Percentiles rank a stretch among this genome's conserved stretches.
Evolutionary conservation across 2,329 filamentous ascomycete species (phyloP).

Genomic region (Falciphora oryzae): DNA sequence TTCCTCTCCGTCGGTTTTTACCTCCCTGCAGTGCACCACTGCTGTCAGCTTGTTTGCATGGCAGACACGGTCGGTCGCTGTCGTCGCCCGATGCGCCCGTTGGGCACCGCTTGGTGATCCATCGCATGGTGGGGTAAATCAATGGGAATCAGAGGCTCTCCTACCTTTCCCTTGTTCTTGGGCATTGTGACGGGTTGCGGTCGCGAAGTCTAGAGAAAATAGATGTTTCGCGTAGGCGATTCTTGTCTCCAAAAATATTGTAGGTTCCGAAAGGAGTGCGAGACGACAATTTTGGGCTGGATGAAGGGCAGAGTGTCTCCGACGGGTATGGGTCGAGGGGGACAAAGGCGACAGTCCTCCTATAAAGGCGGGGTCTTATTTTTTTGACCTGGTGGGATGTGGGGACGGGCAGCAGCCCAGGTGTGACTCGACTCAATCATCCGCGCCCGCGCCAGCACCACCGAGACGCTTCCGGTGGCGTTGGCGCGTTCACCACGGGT

Average conservation of each 20-base stretch:
- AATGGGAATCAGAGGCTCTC: conserved; percentile 12
- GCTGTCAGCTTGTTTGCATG: conserved; percentile 5
- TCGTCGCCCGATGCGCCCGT: not conserved
- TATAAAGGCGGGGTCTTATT: not conserved
- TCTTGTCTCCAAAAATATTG: not conserved
- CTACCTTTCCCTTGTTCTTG: conserved; percentile 98
- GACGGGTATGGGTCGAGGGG: not conserved
- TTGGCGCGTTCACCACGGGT: too few relatives aligned
- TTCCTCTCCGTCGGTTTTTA: conserved; percentile 97
- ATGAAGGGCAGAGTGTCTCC: not conserved
- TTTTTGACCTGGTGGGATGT: not conserved
- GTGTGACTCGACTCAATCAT: not conserved
- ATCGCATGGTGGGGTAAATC: not conserved
- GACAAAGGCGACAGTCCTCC: not conserved
- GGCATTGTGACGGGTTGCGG: conserved; percentile 59
- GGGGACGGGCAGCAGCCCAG: not conserved
- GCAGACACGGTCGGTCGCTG: too few relatives aligned
- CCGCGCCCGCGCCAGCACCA: not conserved
- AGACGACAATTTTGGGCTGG: not conserved
- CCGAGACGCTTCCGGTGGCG: too few relatives aligned
- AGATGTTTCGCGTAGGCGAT: not conserved
- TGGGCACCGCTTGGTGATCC: not conserved
- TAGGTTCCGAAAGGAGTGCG: not conserved
- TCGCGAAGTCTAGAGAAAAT: not conserved
- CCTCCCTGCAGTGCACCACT: conserved; percentile 60